Base-by-base conservation (phyloP, 169 alveolate genomes). In the Toxoplasma gondii region DNA sequence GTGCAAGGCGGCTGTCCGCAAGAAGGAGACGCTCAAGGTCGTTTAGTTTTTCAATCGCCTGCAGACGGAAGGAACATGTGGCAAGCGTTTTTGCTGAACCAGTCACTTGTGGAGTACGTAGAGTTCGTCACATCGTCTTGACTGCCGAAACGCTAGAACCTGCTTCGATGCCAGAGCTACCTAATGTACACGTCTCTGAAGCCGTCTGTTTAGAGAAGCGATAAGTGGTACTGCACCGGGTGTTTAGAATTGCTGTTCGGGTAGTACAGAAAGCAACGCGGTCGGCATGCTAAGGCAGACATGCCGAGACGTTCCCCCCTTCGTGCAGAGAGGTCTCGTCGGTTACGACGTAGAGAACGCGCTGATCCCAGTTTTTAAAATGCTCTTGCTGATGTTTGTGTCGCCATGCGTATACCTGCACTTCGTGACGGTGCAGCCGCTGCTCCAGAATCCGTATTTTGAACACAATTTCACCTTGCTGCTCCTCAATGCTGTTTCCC, bases 371-470 rank as follows among this genome's bases (percentile, higher is more conserved):
- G 58, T 49, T 4, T 7, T 4, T 7, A 49, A 49, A 49, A 4
- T 49, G 58, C 22, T 49, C 22, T 49, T 49, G 58, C 12, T 7
- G 12, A 49, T 12, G 58, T 49, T 49, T 49, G 58, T 49, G 58
- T 49, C 58, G 12, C 58, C 58, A 49, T 49, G 58, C 74, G 29
- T 58, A 5, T 24, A 91, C 91, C 84, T 81, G 94, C 83, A 54
- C 36, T 38, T 93, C 95, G 49, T 93, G 91, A 5, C 95, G 74
- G 39, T 86, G 82, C 36, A 93, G 91, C n/a, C 95, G 38, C 81
- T 93, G 95, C 91, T 93, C 92, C 69, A 93, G 43, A 45, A 93
- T 93, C n/a, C 88, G 95, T 4, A 88, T 87, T 54, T 83, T 88
- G 91, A 91, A 91, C n/a, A 39, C 74, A 0, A 70, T 29, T 39